phyloP scores from a whole-genome alignment of 441 rosid genomes.

The Populus hybrid region DNA sequence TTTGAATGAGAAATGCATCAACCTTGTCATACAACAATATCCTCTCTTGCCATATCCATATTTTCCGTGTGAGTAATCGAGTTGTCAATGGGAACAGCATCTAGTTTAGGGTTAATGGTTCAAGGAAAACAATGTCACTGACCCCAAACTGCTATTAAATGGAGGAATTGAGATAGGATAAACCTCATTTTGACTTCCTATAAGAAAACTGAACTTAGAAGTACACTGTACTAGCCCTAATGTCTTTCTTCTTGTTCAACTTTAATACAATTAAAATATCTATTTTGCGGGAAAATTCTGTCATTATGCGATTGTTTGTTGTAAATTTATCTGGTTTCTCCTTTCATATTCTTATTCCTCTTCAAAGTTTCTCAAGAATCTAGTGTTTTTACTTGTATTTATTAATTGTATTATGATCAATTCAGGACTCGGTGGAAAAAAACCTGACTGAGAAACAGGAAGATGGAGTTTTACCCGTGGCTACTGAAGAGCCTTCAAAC shows the following conservation, averaged over 20 bases:
- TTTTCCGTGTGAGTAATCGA: background rate
- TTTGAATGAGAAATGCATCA: background rate
- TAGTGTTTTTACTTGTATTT: background rate
- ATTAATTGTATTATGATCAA: background rate
- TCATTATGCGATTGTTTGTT: background rate
- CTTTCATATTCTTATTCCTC: too few species aligned
- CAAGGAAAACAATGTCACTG: background rate
- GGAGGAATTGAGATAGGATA: background rate
- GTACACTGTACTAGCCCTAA: background rate
- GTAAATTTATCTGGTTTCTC: background rate
- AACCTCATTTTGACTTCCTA: background rate
- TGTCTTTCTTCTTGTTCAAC: background rate
- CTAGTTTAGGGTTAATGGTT: background rate
- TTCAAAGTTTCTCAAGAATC: background rate
- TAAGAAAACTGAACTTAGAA: too few species aligned
- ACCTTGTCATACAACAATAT: background rate
- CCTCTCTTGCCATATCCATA: background rate
- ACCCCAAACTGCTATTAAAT: background rate
- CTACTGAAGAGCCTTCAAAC: conserved; percentile 38
- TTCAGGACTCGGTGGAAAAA: conserved; percentile 42
- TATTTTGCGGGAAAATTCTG: background rate
- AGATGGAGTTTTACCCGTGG: conserved; percentile 23
- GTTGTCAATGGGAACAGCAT: background rate
- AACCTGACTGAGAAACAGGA: conserved; percentile 35
- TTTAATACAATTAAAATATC: background rate